Evolutionary conservation across 768 basidiomycete genomes (phyloP).

Genomic region (Tulasnella sp.): DNA sequence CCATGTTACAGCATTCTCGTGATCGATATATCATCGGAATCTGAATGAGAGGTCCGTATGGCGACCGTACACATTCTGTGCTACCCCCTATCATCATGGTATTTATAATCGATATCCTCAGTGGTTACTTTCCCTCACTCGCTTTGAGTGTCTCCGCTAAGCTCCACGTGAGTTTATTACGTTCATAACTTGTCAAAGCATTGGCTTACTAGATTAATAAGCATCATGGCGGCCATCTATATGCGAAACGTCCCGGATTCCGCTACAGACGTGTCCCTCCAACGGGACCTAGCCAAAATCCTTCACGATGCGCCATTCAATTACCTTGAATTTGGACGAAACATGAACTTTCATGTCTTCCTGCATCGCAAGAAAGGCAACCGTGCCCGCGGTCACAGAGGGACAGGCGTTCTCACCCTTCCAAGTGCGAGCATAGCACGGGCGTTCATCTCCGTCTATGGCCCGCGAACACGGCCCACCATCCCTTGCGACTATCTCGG

Average conservation of each 20-base stretch:
- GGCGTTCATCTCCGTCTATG: background rate
- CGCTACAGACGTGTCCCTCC: background rate
- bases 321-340: background rate
- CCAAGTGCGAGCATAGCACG: background rate
- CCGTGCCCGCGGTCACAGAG: background rate
- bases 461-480: background rate
- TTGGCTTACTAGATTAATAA: too few species aligned
- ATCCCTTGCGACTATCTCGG: background rate
- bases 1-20: too few species aligned
- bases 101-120: too few species aligned
- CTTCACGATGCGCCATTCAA: background rate
- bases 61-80: too few species aligned
- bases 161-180: too few species aligned
- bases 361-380: background rate
- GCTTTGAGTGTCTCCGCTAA: too few species aligned
- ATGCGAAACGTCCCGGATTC: background rate
- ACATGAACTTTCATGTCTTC: slow-evolving; percentile 1
- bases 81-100: too few species aligned
- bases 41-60: too few species aligned
- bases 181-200: too few species aligned
- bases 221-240: background rate
- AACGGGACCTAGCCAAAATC: background rate
- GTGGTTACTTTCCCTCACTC: too few species aligned
- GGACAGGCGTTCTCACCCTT: slow-evolving; percentile 5
- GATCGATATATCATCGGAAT: too few species aligned